Evolutionary conservation across 495 filamentous ascomycete genomes (phyloP), one percentile per base, ranked within the genome.

Genomic region (Penicillium mononematosum): DNA sequence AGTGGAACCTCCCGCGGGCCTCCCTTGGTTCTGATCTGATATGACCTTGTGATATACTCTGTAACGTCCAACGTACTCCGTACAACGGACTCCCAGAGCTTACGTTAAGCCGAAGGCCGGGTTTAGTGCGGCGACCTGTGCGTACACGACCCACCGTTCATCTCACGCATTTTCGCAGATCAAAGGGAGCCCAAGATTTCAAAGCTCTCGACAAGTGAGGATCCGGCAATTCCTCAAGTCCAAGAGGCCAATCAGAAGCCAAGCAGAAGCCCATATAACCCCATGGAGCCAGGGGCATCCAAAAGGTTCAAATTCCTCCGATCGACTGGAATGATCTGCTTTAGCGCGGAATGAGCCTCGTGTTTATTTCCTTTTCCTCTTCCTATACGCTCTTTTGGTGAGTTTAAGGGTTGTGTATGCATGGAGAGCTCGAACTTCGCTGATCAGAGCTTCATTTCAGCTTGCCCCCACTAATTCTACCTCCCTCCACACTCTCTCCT

Each of bases 321-420:
- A 62, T 65, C 59, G 56, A 14, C 63, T 58, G 58, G 63, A 66
- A 66, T 66, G 63, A 63, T 61, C 64, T 45, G 44, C 36, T 56
- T 63, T 63, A 61, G 60, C 55, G 64, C 45, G 58, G 55, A 64
- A 61, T 61, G 61, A 43, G 44, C 53, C 39, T 45, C 14, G 43
- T 55, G 52, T 55, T 46, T 53, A 9, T 29, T 55, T 20, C 7
- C 19, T 39, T 38, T 46, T 46, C 14, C 36, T 50, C 38, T 27
- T 45, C 51, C 50, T 41, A 20, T n/a, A 46, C 43, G 45, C 50
- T 58, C 48, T 22, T 53, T 58, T 51, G 32, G 42, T 46, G 24
- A 53, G 50, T 55, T 29, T 32, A 45, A 55, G 22, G 38, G n/a
- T 45, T 25, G 53, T 34, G 31, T 45, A 20, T 55, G 43, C 16